phyloP scores from a whole-genome alignment of 2,329 filamentous ascomycete species.

The Neoscytalidium dimidiatum region DNA sequence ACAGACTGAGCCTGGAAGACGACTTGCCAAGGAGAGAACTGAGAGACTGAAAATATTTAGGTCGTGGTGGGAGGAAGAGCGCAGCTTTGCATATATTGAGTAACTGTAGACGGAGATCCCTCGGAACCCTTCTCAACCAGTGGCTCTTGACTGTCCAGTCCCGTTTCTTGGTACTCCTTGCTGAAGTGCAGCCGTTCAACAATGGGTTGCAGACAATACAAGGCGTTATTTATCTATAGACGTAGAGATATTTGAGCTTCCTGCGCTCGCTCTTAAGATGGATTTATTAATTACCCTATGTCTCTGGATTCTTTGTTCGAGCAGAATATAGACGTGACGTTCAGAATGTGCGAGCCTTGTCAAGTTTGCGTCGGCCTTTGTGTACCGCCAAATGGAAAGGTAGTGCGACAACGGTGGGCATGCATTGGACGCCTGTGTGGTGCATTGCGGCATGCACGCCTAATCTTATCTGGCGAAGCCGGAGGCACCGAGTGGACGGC shows the following conservation, averaged over 20 bases:
- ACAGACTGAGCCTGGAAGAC: conserved; percentile 12
- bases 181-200: neutral
- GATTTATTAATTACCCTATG: too few species aligned
- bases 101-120: neutral
- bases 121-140: neutral
- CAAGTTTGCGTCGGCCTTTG: neutral
- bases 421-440: neutral
- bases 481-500: neutral
- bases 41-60: conserved; percentile 20
- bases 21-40: conserved; percentile 13
- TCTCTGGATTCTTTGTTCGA: too few species aligned
- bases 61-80: conserved; percentile 22
- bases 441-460: neutral
- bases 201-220: neutral
- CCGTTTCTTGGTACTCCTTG: neutral
- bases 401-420: conserved; percentile 5
- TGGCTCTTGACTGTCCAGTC: neutral
- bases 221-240: neutral
- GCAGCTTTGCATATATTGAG: neutral
- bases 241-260: too few species aligned
- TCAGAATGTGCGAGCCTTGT: neutral
- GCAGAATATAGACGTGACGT: too few species aligned
- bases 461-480: neutral
- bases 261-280: too few species aligned
- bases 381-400: neutral